Conservation (phyloP, 78 protist species). For the Dictyostelium intermedium region DNA sequence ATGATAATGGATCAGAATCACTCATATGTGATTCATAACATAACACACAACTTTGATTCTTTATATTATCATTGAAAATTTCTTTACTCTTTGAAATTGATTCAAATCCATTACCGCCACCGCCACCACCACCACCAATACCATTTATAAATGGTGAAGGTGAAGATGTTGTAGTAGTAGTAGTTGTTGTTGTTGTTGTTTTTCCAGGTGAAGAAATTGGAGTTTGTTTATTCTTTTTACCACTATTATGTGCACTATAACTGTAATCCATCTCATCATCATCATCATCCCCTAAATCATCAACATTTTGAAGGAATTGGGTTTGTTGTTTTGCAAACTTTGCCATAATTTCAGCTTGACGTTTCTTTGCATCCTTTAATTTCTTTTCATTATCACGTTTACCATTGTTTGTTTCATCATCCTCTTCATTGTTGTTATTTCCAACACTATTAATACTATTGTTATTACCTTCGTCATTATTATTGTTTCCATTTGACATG, state of each 20-base stretch:
- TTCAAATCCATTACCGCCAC: background rate
- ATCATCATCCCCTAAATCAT: background rate
- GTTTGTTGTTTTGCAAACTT: slow-evolving; percentile 51
- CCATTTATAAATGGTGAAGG: background rate
- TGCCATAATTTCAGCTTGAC: slow-evolving; percentile 79
- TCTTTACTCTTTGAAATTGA: background rate
- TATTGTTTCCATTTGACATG: background rate
- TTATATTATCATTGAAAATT: background rate
- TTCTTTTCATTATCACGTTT: background rate
- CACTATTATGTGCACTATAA: background rate
- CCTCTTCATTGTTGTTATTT: background rate
- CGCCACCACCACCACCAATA: background rate
- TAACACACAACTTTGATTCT: slow-evolving; percentile 6
- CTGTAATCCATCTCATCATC: background rate
- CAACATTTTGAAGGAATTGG: slow-evolving; percentile 5
- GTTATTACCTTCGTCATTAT: background rate
- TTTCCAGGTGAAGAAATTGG: background rate
- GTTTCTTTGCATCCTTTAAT: slow-evolving; percentile 45
- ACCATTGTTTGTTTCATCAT: background rate
- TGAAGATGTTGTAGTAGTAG: background rate
- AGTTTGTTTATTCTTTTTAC: background rate
- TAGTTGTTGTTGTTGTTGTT: background rate
- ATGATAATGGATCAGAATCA: slow-evolving; percentile 32
- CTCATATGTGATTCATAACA: slow-evolving; percentile 17
- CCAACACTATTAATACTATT: background rate